Base-by-base conservation (phyloP, 768 basidiomycete genomes). In the Leucosporidium yakuticum region DNA sequence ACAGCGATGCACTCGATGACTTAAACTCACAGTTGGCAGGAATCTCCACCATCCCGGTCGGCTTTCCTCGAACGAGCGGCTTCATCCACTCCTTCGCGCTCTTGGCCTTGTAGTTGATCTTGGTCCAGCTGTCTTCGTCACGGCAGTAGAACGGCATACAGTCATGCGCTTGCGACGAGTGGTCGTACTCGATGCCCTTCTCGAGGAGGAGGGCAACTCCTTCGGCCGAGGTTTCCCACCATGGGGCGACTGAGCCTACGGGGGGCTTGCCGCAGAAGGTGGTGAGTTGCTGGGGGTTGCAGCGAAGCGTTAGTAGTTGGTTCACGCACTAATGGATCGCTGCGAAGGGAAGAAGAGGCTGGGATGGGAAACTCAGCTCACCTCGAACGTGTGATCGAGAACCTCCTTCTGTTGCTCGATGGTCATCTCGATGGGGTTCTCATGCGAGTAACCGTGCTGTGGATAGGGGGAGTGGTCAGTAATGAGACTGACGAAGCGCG, bases 121-220 rank as follows among this genome's bases (percentile, higher is more conserved):
- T 87, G 25, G 84, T 85, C 88, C 88, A 89, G 4, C 80, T 79
- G 69, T 90, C 88, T 69, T 84, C 81, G 69, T 87, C 85, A 44
- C 87, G 82, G 47, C 88, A 79, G 74, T 86, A 89, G 76, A 84
- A 89, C 9, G 86, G 84, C 73, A 87, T 83, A 60, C 84, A 87
- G 73, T 75, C 79, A 71, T 68, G 64, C 4, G 81, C 81, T 82
- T 84, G 84, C 69, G 79, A 84, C 4, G 84, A 85, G 74, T 87
- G 85, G 73, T 85, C 84, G 74, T 90, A 89, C 80, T 87, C 83
- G 55, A 90, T 86, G 0, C 88, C 88, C 69, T 86, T 85, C 48
- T 86, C 85, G 29, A 88, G 81, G 31, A 89, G 79, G 31, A 89
- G 79, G 21, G 83, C 78, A 0, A 84, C 84, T 5, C 85, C 85